These are phyloP conservation scores for Canna indica DNA, from an alignment of 176 grass and related monocot genomes.

Conservation along the genomic window DNA sequence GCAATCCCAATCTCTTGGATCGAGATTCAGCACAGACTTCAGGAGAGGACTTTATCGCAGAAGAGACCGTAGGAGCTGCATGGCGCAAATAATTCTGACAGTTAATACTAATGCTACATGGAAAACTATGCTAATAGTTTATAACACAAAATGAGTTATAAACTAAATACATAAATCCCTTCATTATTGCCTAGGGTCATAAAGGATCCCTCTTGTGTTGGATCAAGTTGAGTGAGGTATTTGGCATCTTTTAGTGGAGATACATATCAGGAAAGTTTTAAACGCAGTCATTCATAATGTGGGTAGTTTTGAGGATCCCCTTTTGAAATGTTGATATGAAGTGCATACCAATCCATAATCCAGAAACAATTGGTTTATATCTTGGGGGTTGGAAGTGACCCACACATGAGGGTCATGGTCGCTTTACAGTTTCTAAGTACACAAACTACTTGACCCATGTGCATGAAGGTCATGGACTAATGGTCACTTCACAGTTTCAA, in stretches of 20 bases:
- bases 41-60: not conserved
- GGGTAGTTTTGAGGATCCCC: not conserved
- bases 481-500: not conserved
- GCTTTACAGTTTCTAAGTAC: not conserved
- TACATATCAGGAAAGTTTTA: no score
- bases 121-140: no score
- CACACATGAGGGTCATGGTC: not conserved
- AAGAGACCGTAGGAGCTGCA: not conserved
- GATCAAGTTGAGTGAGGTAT: no score
- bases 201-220: no score
- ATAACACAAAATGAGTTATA: no score
- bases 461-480: not conserved
- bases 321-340: not conserved
- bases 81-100: not conserved
- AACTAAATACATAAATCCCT: no score
- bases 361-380: not conserved
- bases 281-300: not conserved
- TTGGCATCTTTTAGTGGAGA: no score
- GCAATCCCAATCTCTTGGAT: not conserved
- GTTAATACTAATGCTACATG: not conserved
- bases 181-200: no score
- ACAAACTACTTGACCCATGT: no score
- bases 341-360: not conserved
- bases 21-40: not conserved
- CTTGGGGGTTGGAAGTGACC: not conserved